Evolutionary conservation across 768 basidiomycete genomes (phyloP).

Genomic region (Inosperma sp.): DNA sequence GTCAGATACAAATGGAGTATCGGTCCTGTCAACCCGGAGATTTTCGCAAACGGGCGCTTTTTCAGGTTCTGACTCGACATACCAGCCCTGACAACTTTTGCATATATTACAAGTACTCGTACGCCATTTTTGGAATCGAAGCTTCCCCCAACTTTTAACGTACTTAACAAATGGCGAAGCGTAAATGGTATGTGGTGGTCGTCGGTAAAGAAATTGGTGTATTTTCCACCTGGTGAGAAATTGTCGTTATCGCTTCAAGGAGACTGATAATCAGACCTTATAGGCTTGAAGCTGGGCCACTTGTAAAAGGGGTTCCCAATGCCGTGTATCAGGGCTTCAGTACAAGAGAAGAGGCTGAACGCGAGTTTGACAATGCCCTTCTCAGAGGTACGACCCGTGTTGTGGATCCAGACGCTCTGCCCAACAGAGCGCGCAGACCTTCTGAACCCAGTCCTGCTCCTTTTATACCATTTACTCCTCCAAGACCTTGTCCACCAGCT

Average conservation of each 20-base stretch:
- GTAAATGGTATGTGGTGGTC: slow-evolving; percentile 42
- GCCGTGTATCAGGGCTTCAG: slow-evolving; percentile 41
- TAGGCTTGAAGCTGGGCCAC: slow-evolving; percentile 45
- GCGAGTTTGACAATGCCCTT: slow-evolving; percentile 27
- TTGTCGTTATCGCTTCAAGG: not conserved
- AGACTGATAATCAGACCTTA: not conserved
- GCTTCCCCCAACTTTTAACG: slow-evolving; percentile 17
- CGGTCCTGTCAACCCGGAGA: too few relatives aligned
- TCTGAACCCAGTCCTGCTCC: not conserved
- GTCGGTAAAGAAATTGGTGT: slow-evolving; percentile 37
- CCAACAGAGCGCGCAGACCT: slow-evolving; percentile 6
- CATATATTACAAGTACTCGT: not conserved
- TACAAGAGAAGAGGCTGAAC: slow-evolving; percentile 39
- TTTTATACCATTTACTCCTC: not conserved
- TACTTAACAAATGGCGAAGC: slow-evolving; percentile 27
- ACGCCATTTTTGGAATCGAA: slow-evolving; percentile 6
- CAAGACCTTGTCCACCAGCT: too few relatives aligned
- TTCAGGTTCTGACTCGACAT: too few relatives aligned
- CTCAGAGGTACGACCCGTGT: slow-evolving; percentile 28
- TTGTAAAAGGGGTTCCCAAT: slow-evolving; percentile 40
- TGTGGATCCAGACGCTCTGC: slow-evolving; percentile 14
- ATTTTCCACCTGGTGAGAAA: slow-evolving; percentile 35
- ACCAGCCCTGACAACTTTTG: too few relatives aligned
- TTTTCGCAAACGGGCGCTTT: too few relatives aligned
- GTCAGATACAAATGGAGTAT: too few relatives aligned